Evolutionary conservation across 2,329 filamentous ascomycete species (phyloP).

Genomic region (Cytospora schulzeri): DNA sequence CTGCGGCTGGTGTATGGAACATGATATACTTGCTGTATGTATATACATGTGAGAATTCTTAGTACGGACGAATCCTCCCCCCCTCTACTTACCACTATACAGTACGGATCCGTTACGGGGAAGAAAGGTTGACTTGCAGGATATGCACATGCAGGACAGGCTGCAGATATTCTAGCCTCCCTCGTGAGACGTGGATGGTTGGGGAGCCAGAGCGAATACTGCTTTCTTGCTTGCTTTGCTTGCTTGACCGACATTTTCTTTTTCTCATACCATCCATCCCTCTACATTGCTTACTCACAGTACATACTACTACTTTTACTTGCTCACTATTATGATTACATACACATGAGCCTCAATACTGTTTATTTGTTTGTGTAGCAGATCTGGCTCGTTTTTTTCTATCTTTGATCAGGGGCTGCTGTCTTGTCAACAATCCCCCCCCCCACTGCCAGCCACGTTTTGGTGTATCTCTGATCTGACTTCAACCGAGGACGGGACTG

Average conservation of each 20-base stretch:
- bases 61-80: background rate
- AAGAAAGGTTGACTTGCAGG: conserved; percentile 8
- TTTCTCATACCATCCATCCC: background rate
- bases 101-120: background rate
- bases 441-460: background rate
- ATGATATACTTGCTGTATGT: no score
- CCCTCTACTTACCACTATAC: background rate
- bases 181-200: conserved; percentile 10
- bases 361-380: background rate
- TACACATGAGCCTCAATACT: background rate
- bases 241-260: conserved; percentile 24
- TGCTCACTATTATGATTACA: background rate
- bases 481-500: background rate
- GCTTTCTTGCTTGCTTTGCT: conserved; percentile 1
- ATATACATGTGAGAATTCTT: no score
- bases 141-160: background rate
- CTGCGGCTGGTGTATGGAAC: no score
- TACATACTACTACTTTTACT: background rate
- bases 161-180: conserved; percentile 9
- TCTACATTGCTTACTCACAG: background rate
- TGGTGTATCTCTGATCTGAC: background rate
- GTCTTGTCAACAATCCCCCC: no score
- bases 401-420: background rate
- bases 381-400: background rate
- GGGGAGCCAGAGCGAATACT: background rate